Base-by-base conservation (phyloP, 108 stramenopile species). In the Stephanodiscus triporus region DNA sequence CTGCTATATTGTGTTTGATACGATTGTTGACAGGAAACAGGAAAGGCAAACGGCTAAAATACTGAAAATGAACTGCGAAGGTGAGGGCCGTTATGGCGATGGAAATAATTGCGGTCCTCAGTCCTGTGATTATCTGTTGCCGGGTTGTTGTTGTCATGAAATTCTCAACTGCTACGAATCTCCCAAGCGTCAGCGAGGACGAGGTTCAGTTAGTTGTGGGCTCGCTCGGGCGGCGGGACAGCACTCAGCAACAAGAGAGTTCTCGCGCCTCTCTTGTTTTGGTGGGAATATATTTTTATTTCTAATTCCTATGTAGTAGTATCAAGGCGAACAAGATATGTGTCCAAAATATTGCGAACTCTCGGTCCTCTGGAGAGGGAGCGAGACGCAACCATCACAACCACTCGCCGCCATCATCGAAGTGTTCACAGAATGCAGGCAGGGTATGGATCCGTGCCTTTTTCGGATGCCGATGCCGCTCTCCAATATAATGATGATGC, bases 391-490 rank as follows among this genome's bases (percentile, higher is more conserved):
- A n/a, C n/a, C n/a, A n/a, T n/a, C n/a, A n/a, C n/a, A n/a, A n/a
- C 48, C 48, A 2, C 32, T 34, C 32, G 4, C 32, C 32, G 32
- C 32, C 32, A 34, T 4, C 32, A 34, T 34, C 32, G n/a, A n/a
- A n/a, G n/a, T n/a, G n/a, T n/a, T n/a, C 32, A 5, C 2, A 34
- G 23, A 2, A 54, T 54, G 53, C 8, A 26, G 19, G 23, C 53
- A 13, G 26, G 73, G 67, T n/a, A 37, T 68, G 27, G 85, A 27
- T 24, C 53, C 8, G 53, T 54, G 53, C 53, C 53, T 5, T 24
- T 9, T 7, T 54, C 53, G 26, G 53, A 27, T 27, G 23, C 1
- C 24, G 53, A 14, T 17, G 43, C 16, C 43, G 43, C 43, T 45
- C 14, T 45, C 53, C 53, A 26, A 26, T 54, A 54, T 54, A 45